Evolutionary conservation across 345 rosid genomes (phyloP), one percentile per base, ranked within the genome.

Genomic region (Psidium guajava): DNA sequence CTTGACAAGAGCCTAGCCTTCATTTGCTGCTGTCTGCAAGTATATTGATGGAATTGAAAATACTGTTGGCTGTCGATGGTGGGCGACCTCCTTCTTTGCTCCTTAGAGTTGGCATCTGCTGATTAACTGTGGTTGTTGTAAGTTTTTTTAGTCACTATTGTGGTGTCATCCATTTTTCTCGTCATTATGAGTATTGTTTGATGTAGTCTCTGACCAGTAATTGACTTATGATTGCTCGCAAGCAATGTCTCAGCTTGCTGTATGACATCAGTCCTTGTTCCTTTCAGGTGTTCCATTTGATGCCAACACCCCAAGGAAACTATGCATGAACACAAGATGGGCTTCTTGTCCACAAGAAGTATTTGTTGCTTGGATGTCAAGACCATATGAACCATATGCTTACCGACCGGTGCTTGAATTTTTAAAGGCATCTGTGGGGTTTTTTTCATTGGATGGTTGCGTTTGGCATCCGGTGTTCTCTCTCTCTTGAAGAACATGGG

Each of bases 261-360:
- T 15, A 16, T 64, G 44, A 32, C 32, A 16, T 69, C 47, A 69
- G 47, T 10, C 77, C 13, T 18, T 69, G 44, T 32, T 69, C 47
- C 44, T 69, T 85, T 0, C 93, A 97, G 98, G 93, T 97, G 99
- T 97, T 97, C 89, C 99, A 97, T 87, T 92, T 97, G 96, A 97
- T 97, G 96, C 98, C 99, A 28, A 93, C 98, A 27, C 93, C 93
- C 51, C 98, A 93, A 88, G 98, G 99, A 90, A 94, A 96, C 95
- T 96, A 94, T 82, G 96, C 98, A 11, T 97, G 96, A 97, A 83
- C 77, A 57, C 10, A 24, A 50, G 49, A 59, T 6, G 83, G 64
- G 61, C 77, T 64, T 32, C 44, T 0, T 32, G 44, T 69, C 77
- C 24, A 16, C 77, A 32, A 69, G 44, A 69, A 32, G 77, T 1